phyloP scores from a whole-genome alignment of 2,329 filamentous ascomycete species.

The Rhinocladiella mackenziei region DNA sequence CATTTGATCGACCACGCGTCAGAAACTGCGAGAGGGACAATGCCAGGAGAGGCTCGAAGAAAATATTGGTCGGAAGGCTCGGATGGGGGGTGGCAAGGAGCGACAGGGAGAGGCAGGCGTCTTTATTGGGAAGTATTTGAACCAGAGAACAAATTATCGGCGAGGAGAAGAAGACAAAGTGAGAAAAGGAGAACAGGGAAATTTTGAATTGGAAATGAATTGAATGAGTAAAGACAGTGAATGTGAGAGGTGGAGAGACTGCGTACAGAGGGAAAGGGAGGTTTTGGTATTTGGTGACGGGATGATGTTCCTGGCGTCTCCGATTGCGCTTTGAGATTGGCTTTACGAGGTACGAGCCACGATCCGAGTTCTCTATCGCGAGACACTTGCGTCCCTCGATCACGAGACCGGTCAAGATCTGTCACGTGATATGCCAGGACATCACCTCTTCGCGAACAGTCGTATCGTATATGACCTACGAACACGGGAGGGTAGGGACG shows the following conservation, averaged over 20 bases:
- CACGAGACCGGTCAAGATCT: too few species aligned
- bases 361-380: too few species aligned
- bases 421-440: too few species aligned
- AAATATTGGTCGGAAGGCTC: not conserved
- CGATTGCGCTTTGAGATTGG: too few species aligned
- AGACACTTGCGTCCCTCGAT: too few species aligned
- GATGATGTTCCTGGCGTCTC: too few species aligned
- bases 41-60: not conserved
- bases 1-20: conserved; percentile 21
- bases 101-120: not conserved
- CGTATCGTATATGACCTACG: too few species aligned
- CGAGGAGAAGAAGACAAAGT: not conserved
- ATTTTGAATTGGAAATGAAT: not conserved
- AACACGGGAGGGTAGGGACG: too few species aligned
- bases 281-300: conserved; percentile 14
- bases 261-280: too few species aligned
- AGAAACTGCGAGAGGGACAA: conserved; percentile 1
- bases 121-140: not conserved
- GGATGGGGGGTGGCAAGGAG: not conserved
- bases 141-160: not conserved
- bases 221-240: not conserved
- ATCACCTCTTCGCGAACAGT: too few species aligned
- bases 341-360: not conserved
- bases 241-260: conserved; percentile 1
- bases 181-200: not conserved